Evolutionary conservation across 2,329 filamentous ascomycete species (phyloP).

Genomic region (Aspergillus bombycis): DNA sequence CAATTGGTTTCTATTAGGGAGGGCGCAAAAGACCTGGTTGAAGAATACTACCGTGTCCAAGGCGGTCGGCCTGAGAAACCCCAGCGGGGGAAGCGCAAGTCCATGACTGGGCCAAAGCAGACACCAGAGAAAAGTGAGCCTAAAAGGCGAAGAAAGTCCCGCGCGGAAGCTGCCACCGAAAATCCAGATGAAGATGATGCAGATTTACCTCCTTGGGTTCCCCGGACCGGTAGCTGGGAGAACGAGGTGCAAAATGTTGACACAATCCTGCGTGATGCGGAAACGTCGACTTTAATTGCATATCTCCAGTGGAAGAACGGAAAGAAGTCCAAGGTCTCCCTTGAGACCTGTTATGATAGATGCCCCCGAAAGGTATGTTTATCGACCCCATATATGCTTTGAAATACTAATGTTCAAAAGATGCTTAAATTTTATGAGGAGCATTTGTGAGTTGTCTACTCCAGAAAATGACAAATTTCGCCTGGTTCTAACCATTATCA

Average conservation of each 20-base stretch:
- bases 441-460: slow-evolving; percentile 45
- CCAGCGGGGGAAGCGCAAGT: slow-evolving; percentile 38
- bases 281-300: slow-evolving; percentile 38
- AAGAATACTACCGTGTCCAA: slow-evolving; percentile 45
- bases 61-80: slow-evolving; percentile 46
- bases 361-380: slow-evolving; percentile 46
- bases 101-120: slow-evolving; percentile 33
- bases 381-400: not conserved
- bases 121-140: slow-evolving; percentile 24
- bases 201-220: slow-evolving; percentile 39
- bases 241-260: slow-evolving; percentile 45
- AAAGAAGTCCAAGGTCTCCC: slow-evolving; percentile 46
- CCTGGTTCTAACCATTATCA: slow-evolving; percentile 22
- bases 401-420: slow-evolving; percentile 27
- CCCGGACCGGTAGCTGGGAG: slow-evolving; percentile 48
- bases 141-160: slow-evolving; percentile 35
- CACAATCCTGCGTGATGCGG: slow-evolving; percentile 45
- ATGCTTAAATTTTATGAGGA: slow-evolving; percentile 55
- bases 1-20: slow-evolving; percentile 32
- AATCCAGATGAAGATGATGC: slow-evolving; percentile 12
- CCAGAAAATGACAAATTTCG: not conserved
- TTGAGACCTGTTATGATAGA: slow-evolving; percentile 45
- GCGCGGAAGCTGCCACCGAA: slow-evolving; percentile 22
- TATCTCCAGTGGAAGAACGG: slow-evolving; percentile 50
- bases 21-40: slow-evolving; percentile 43